phyloP scores from a whole-genome alignment of 441 rosid genomes.

The Erodium trifolium region DNA sequence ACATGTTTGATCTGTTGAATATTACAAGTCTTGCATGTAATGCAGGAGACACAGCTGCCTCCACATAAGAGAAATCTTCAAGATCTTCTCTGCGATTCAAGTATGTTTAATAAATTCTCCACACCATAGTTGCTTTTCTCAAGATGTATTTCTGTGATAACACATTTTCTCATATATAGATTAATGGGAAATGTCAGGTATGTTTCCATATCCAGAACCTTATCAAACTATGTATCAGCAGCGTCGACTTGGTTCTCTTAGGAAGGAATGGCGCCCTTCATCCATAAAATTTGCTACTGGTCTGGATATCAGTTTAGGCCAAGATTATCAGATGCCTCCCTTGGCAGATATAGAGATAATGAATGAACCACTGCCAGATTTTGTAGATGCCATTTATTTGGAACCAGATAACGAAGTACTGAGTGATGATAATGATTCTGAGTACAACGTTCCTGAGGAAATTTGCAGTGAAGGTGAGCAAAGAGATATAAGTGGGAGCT shows the following conservation, averaged over 20 bases:
- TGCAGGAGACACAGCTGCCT: constrained; percentile 63
- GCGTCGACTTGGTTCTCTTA: constrained; percentile 68
- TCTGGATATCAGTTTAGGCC: constrained; percentile 60
- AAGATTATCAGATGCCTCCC: constrained; percentile 66
- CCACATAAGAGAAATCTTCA: constrained; percentile 63
- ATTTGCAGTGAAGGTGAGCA: constrained; percentile 51
- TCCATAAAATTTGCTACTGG: constrained; percentile 50
- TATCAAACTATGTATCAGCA: constrained; percentile 69
- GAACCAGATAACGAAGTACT: constrained; percentile 63
- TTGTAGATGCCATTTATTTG: constrained; percentile 64
- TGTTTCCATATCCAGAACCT: constrained; percentile 78
- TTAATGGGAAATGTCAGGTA: constrained; percentile 39
- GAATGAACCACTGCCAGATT: constrained; percentile 66
- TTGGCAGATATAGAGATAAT: constrained; percentile 64
- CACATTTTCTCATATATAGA: constrained; percentile 17
- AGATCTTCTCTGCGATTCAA: constrained; percentile 70
- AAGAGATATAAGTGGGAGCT: constrained; percentile 39
- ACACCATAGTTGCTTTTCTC: constrained; percentile 16
- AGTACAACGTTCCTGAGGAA: constrained; percentile 55
- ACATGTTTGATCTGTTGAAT: background rate
- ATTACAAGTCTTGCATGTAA: constrained; percentile 14
- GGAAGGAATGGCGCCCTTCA: constrained; percentile 61
- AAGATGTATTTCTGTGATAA: constrained; percentile 20
- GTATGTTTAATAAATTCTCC: constrained; percentile 28
- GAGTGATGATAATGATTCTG: constrained; percentile 64